Evolutionary conservation across 1,139 yeast species (phyloP).

Genomic region (Wickerhamomyces sp.): DNA sequence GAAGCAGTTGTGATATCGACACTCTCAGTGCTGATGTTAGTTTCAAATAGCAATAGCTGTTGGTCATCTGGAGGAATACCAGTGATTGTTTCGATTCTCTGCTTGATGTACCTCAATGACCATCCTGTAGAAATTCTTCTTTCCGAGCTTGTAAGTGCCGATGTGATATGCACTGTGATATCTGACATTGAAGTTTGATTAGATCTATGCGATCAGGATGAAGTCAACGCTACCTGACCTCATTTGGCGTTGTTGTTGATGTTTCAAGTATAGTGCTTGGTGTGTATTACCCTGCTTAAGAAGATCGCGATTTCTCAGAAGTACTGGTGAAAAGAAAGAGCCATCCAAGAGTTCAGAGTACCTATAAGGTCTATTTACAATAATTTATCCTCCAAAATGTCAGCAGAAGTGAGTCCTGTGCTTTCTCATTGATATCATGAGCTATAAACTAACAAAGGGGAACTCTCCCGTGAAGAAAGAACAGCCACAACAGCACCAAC

Average conservation of each 20-base stretch:
- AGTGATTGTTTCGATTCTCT: slow-evolving; percentile 63
- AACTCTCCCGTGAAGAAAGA: slow-evolving; percentile 9
- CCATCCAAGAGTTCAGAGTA: too few relatives aligned
- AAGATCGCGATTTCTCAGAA: not conserved
- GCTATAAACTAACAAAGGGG: not conserved
- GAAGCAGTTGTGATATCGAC: slow-evolving; percentile 21
- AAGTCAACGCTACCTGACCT: too few relatives aligned
- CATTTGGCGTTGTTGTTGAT: not conserved
- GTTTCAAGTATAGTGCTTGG: not conserved
- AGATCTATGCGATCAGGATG: too few relatives aligned
- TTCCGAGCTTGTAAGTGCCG: slow-evolving; percentile 66
- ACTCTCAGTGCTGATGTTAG: slow-evolving; percentile 36
- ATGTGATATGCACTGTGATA: slow-evolving; percentile 54
- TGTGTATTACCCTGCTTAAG: not conserved
- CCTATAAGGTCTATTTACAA: too few relatives aligned
- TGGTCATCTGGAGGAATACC: slow-evolving; percentile 70
- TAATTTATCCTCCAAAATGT: not conserved
- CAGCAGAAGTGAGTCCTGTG: slow-evolving; percentile 2
- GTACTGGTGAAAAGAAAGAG: too few relatives aligned
- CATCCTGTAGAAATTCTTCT: slow-evolving; percentile 62
- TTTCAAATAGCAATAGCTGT: slow-evolving; percentile 44
- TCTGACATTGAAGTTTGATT: slow-evolving; percentile 33
- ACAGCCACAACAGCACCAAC: slow-evolving; percentile 20
- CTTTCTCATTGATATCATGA: not conserved
- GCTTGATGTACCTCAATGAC: slow-evolving; percentile 51